Base-by-base conservation (phyloP, 306 rosid species). In the Vigna reflexopilosa region DNA sequence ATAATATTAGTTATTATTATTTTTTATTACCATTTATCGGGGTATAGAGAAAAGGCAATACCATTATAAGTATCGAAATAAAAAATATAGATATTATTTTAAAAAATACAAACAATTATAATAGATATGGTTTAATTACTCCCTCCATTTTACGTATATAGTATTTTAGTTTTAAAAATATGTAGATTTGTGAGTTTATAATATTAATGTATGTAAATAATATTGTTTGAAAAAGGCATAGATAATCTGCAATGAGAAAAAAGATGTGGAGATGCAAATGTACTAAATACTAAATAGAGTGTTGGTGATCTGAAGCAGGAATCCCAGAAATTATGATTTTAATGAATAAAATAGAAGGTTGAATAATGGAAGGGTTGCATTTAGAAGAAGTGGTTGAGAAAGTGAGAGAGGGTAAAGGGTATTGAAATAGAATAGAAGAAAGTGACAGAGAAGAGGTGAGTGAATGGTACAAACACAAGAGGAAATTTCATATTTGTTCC, bases 391-490 rank as follows among this genome's bases (percentile, higher is more conserved):
- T 64, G 26, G 70, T n/a, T 36, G 36, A 47, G 49, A 34, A 7
- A 22, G 11, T 55, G 22, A 16, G 5, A 6, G 2, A 16, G 47
- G 69, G 15, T 63, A 64, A 61, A 30, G 32, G 52, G 2, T 3
- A 66, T 40, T 42, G 40, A 66, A 26, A 26, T 26, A 22, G 30
- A 40, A 42, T 3, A n/a, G 11, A 40, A 65, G 70, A 66, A 34
- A 40, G n/a, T 65, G 70, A 65, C 51, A 42, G 19, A 19, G 71
- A 67, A 20, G 54, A 20, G 72, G 9, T 12, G 2, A 22, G 72
- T 42, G 17, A 4, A 66, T 10, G 72, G 7, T 30, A 38, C n/a
- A 42, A 22, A 66, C 13, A 17, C 4, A n/a, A 40, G 7, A 13
- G 22, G 42, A 24, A 22, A 67, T 2, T 66, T 4, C 19, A 17